These are phyloP conservation scores for Zygoascus sp. DNA, from an alignment of 1,139 yeast species.

Conservation along the genomic window DNA sequence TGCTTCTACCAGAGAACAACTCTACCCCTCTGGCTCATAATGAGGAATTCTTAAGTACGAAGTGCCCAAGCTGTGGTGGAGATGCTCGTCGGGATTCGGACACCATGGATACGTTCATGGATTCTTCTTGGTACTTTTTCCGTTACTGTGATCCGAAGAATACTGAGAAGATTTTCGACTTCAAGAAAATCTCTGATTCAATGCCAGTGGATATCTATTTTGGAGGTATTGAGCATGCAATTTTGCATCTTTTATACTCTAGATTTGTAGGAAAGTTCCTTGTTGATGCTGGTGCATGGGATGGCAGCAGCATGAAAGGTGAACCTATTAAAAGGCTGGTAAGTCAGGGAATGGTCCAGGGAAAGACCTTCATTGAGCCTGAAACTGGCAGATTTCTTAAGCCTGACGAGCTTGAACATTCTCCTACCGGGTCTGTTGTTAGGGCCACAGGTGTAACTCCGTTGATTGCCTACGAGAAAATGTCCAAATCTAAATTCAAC, in stretches of 20 bases:
- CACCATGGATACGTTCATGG: conserved; percentile 98
- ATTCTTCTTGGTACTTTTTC: conserved; percentile 93
- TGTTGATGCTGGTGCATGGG: conserved; percentile 53
- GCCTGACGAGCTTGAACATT: conserved; percentile 61
- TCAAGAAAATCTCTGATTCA: conserved; percentile 46
- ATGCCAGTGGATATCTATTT: conserved; percentile 88
- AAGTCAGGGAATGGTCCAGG: conserved; percentile 98
- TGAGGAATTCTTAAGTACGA: conserved; percentile 64
- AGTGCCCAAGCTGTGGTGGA: conserved; percentile 77
- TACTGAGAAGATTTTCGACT: conserved; percentile 46
- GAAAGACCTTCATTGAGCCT: conserved; percentile 75
- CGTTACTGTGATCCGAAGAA: conserved; percentile 77
- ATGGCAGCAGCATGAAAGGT: conserved; percentile 47
- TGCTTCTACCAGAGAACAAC: conserved; percentile 61
- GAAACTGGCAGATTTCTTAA: conserved; percentile 66
- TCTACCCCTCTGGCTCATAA: conserved; percentile 68
- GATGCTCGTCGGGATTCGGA: conserved; percentile 87
- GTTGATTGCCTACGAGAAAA: conserved; percentile 66
- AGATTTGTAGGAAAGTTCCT: conserved; percentile 81
- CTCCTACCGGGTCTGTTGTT: conserved; percentile 43
- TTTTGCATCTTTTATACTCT: conserved; percentile 78
- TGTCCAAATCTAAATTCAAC: conserved; percentile 93
- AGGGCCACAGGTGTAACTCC: conserved; percentile 51
- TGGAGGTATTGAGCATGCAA: conserved; percentile 97
- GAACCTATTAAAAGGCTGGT: conserved; percentile 80